These are phyloP conservation scores for Candida tallmaniae DNA, from an alignment of 805 yeast species.

Conservation along the genomic window DNA sequence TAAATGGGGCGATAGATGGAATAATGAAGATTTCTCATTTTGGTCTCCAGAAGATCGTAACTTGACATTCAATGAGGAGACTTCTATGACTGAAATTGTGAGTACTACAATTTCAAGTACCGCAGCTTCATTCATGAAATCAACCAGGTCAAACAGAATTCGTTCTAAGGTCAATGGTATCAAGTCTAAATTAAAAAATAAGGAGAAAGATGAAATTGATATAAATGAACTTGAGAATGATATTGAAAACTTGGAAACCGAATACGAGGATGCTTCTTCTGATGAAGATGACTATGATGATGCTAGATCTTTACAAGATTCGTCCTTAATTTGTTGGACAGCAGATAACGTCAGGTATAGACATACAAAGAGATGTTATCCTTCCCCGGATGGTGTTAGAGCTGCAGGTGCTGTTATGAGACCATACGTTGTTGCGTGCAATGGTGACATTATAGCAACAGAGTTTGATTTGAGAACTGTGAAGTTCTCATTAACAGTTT, in stretches of 20 bases:
- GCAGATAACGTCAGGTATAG: conserved; percentile 19
- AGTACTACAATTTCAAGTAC: conserved; percentile 11
- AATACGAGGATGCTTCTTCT: conserved; percentile 2
- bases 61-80: conserved; percentile 14
- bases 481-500: conserved; percentile 46
- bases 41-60: conserved; percentile 66
- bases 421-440: conserved; percentile 65
- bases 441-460: conserved; percentile 52
- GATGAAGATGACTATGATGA: conserved; percentile 13
- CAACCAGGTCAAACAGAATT: conserved; percentile 7
- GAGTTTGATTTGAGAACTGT: conserved; percentile 54
- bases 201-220: conserved; percentile 1
- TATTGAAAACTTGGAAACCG: conserved; percentile 4
- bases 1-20: conserved; percentile 89
- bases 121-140: conserved; percentile 8
- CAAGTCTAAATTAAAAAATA: conserved; percentile 8
- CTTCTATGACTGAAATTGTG: conserved; percentile 8
- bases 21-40: conserved; percentile 87
- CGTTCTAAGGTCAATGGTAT: conserved; percentile 7
- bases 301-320: conserved; percentile 15
- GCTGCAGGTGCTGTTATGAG: conserved; percentile 73
- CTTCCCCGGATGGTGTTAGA: conserved; percentile 60
- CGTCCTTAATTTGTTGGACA: conserved; percentile 20
- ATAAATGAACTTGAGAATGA: conserved; percentile 6
- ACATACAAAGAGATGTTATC: conserved; percentile 32